phyloP scores from a whole-genome alignment of 73 alveolate genomes.

The Paraurostyla sp. region DNA sequence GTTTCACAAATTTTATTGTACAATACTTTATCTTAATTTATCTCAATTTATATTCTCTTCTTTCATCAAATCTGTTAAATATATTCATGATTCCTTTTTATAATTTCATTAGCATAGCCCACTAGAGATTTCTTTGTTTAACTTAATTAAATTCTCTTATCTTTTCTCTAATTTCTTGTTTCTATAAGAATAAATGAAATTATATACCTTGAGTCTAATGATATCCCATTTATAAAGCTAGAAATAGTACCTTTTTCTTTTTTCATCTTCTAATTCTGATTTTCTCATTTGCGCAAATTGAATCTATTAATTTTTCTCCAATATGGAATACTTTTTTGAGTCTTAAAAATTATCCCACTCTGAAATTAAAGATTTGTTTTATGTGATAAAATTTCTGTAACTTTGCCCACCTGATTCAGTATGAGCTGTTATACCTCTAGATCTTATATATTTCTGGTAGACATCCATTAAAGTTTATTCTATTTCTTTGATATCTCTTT shows the following conservation, averaged over 20 bases:
- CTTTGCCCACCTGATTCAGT: no score
- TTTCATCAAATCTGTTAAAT: neutral
- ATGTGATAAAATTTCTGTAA: neutral
- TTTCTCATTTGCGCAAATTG: neutral
- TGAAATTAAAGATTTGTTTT: neutral
- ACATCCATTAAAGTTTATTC: conserved; percentile 2
- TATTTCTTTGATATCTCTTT: conserved; percentile 41
- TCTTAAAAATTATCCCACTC: conserved; percentile 14
- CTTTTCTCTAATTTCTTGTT: neutral
- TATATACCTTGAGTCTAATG: conserved; percentile 8
- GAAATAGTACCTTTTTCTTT: conserved; percentile 25
- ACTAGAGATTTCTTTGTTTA: neutral
- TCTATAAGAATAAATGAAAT: neutral
- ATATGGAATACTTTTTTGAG: neutral
- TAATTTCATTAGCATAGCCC: neutral
- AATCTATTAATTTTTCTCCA: neutral
- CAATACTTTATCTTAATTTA: neutral
- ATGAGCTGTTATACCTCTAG: no score
- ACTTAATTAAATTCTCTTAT: neutral
- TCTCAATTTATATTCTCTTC: neutral
- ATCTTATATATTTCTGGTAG: neutral
- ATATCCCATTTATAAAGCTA: conserved; percentile 37
- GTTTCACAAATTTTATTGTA: neutral
- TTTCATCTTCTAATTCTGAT: conserved; percentile 7
- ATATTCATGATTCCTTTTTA: neutral